Evolutionary conservation across 2,329 filamentous ascomycete species (phyloP).

Genomic region (Colletotrichum acutatum): DNA sequence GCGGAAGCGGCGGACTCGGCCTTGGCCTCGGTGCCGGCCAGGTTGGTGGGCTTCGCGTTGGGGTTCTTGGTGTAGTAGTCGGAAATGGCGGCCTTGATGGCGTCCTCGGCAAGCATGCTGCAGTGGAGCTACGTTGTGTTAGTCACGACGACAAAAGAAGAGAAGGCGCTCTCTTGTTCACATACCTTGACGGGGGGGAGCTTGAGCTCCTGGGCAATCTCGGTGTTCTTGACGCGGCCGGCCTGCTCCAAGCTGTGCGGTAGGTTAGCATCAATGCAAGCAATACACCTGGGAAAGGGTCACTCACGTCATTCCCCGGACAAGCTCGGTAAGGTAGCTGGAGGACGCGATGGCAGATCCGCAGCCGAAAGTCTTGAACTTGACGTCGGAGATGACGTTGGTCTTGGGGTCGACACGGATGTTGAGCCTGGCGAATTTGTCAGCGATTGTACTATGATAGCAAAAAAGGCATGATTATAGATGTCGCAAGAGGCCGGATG

Average conservation of each 20-base stretch:
- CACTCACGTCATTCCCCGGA: slow-evolving; percentile 84
- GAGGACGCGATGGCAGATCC: slow-evolving; percentile 94
- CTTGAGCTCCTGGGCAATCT: slow-evolving; percentile 97
- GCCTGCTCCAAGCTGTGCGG: slow-evolving; percentile 80
- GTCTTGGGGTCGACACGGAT: slow-evolving; percentile 90
- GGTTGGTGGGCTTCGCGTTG: slow-evolving; percentile 75
- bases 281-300: not conserved
- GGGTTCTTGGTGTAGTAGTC: slow-evolving; percentile 95
- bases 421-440: slow-evolving; percentile 62
- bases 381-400: slow-evolving; percentile 91
- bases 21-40: slow-evolving; percentile 78
- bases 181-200: slow-evolving; percentile 86
- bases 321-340: slow-evolving; percentile 95
- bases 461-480: not conserved
- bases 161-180: not conserved
- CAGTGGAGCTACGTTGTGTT: slow-evolving; percentile 75
- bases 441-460: not conserved
- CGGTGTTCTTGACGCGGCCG: slow-evolving; percentile 91
- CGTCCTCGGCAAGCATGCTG: slow-evolving; percentile 91
- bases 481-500: not conserved
- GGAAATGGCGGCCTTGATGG: slow-evolving; percentile 89
- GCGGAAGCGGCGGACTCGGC: slow-evolving; percentile 50
- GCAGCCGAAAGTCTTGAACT: slow-evolving; percentile 98
- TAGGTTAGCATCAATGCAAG: not conserved
- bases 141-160: slow-evolving; percentile 35